phyloP scores from a whole-genome alignment of 208 protist genomes.

The Acanthamoeba sp. region DNA sequence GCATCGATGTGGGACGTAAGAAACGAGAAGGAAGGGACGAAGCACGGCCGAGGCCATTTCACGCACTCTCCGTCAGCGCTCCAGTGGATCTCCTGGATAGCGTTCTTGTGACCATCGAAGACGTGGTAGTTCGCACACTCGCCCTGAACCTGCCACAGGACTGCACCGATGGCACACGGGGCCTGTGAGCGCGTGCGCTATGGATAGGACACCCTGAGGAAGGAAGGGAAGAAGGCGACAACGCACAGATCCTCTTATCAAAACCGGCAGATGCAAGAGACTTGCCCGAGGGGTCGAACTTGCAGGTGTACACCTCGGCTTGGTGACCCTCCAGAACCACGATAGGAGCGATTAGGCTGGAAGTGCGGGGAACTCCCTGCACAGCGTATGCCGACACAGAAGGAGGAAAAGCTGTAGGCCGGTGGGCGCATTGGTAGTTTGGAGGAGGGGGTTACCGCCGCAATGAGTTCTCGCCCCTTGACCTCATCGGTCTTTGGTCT shows the following conservation, averaged over 20 bases:
- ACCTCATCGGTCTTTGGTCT: constrained; percentile 49
- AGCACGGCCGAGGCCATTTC: background rate
- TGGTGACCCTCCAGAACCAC: constrained; percentile 88
- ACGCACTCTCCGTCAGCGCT: constrained; percentile 75
- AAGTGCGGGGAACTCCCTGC: constrained; percentile 85
- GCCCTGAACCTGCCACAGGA: constrained; percentile 88
- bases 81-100: constrained; percentile 88
- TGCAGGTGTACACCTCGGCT: constrained; percentile 80
- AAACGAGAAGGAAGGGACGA: background rate
- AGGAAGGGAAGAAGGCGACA: background rate
- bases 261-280: constrained; percentile 84
- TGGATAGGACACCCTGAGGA: too few relatives aligned
- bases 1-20: too few relatives aligned
- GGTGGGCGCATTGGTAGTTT: too few relatives aligned
- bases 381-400: background rate
- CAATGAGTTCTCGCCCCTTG: constrained; percentile 46
- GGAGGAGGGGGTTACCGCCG: background rate
- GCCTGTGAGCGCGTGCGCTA: too few relatives aligned
- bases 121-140: constrained; percentile 88
- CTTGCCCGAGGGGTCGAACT: constrained; percentile 85
- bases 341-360: constrained; percentile 86
- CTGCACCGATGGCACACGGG: too few relatives aligned
- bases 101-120: constrained; percentile 86
- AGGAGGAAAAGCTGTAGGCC: background rate
- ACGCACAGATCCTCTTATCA: constrained; percentile 88